Percentiles rank a stretch among this genome's conserved stretches.
Evolutionary conservation across 1,284 basidiomycete species (phyloP).

Genomic region (Ganoderma leucocontextum): DNA sequence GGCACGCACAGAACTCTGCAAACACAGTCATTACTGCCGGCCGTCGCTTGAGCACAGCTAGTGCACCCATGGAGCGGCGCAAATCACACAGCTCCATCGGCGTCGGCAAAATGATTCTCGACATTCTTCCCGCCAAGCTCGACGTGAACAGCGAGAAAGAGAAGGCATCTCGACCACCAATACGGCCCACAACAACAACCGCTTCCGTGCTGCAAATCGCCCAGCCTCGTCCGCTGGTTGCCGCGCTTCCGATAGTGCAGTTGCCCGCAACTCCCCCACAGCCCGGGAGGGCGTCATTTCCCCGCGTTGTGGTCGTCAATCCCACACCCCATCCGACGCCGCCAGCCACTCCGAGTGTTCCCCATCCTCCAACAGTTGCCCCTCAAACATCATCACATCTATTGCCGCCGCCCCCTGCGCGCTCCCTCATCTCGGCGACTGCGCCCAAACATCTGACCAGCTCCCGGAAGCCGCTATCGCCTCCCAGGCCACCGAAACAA

Average conservation of each 20-base stretch:
- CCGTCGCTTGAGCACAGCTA: constrained; percentile 39
- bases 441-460: constrained; percentile 17
- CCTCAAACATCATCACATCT: constrained; percentile 36
- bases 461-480: constrained; percentile 28
- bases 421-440: constrained; percentile 26
- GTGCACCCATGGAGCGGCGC: constrained; percentile 41
- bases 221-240: constrained; percentile 40
- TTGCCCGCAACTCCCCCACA: constrained; percentile 42
- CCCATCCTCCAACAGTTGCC: constrained; percentile 24
- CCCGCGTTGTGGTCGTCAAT: constrained; percentile 63
- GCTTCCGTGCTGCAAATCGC: constrained; percentile 24
- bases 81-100: constrained; percentile 42
- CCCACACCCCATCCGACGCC: constrained; percentile 66
- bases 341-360: constrained; percentile 54
- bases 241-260: constrained; percentile 40
- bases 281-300: constrained; percentile 40
- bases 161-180: constrained; percentile 18
- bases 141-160: constrained; percentile 33
- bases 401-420: constrained; percentile 37
- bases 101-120: constrained; percentile 63
- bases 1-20: constrained; percentile 38
- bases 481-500: constrained; percentile 12
- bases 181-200: neutral
- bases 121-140: constrained; percentile 57
- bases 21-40: constrained; percentile 34